Conservation (phyloP, 1,284 basidiomycete genomes). For the Leccinum fuscescens region DNA sequence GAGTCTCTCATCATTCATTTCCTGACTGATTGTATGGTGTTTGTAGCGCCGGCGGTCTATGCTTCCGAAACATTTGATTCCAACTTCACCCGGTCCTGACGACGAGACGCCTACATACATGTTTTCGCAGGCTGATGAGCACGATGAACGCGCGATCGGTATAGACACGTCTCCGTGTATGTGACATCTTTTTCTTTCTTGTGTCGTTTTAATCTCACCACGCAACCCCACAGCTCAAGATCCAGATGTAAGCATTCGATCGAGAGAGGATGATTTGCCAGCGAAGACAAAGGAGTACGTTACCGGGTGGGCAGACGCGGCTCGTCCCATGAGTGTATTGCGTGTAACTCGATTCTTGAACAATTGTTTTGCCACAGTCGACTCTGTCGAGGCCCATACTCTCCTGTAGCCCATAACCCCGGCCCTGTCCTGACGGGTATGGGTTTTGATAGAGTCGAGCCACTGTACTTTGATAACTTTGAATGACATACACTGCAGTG, state of each 20-base stretch:
- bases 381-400: no score
- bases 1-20: neutral
- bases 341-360: neutral
- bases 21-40: neutral
- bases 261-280: no score
- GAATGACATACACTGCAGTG: no score
- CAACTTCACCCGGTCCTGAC: conserved; percentile 31
- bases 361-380: neutral
- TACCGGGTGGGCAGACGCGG: conserved; percentile 31
- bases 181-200: conserved; percentile 21
- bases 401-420: no score
- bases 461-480: no score
- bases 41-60: conserved; percentile 59
- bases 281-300: conserved; percentile 28
- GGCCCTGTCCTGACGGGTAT: no score
- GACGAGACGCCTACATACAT: neutral
- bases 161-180: conserved; percentile 46
- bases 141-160: conserved; percentile 29
- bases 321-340: conserved; percentile 11
- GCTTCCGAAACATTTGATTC: conserved; percentile 59
- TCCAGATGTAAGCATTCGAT: conserved; percentile 28
- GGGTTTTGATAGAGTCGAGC: no score
- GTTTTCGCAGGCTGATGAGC: no score
- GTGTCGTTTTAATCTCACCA: conserved; percentile 3
- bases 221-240: conserved; percentile 25